Evolutionary conservation across 768 basidiomycete species (phyloP), one percentile per base, ranked within the genome.

Genomic region (Leccinum fibrillosum): DNA sequence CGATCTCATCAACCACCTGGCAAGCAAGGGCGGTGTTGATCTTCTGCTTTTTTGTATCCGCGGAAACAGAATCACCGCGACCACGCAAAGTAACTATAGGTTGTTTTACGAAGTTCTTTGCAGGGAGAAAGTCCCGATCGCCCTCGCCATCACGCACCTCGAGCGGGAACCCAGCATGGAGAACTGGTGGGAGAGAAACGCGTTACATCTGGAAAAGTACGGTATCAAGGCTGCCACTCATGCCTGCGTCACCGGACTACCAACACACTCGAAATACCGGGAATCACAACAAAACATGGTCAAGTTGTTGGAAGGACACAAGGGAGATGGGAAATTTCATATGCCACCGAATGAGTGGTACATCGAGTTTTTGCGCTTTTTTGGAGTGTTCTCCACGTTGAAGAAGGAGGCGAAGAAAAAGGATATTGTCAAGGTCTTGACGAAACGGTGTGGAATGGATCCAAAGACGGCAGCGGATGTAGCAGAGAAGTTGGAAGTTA

Each of bases 61-160:
- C 3, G 77, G 72, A 11, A 75, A 77, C n/a, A 65, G 76, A 42
- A 71, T 79, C 64, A 75, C 69, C 8, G 74, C 72, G 49, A 66
- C 66, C 1, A 66, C 71, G 39, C 67, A 71, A 53, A 72, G 72
- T 58, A 80, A 79, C 65, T 80, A 77, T 62, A 64, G 66, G 52
- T 39, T 79, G 30, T 78, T 79, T 64, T 69, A 68, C n/a, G 72
- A 80, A 45, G 72, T 78, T 10, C 73, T 80, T 12, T 80, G 80
- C 58, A 67, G 61, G 49, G 59, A 66, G 17, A 6, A 62, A 23
- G 79, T 71, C 12, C 71, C 71, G 35, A 65, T 72, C 58, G 66
- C 63, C 5, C 45, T 74, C 19, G 63, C 72, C 26, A 60, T 81
- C 45, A 80, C 77, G 2, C 75, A 79, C 25, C 71, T 80, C 5